Evolutionary conservation across 495 filamentous ascomycete genomes (phyloP), one percentile per base, ranked within the genome.

Genomic region (Pyronema domesticum): DNA sequence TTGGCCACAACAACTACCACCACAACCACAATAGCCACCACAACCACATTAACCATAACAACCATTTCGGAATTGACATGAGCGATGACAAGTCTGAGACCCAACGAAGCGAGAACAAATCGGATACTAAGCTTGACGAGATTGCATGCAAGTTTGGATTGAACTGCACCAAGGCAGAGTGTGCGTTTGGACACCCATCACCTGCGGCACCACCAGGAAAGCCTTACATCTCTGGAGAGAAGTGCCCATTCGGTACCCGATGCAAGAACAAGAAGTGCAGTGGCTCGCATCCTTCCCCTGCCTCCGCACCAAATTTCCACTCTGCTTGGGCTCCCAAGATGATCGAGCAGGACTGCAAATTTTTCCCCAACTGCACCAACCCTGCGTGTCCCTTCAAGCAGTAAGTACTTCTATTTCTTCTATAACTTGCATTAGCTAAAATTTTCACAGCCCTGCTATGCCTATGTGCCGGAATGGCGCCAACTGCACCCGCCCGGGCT

Each of bases 211-310:
- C 85, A 13, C 82, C 81, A n/a, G 85, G 82, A 18, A 74, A 73
- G n/a, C 67, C 65, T 11, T 93, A 95, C 66, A 70, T 87, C 52
- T 73, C 73, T 37, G 63, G 62, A 8, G 89, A 95, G 63, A 70
- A 73, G 34, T 99, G 91, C 71, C 72, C 80, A 37, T 95, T 80
- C 65, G 91, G 88, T 11, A 86, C 78, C 4, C 85, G 86, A 15
- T 99, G 91, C 77, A 91, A 88, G 67, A 99, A 95, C 71, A 73
- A 76, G 39, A 99, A 99, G 68, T 99, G 91, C 62, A 83, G 83
- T 1, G 89, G 79, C 19, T 81, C 84, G 9, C 91, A 99, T 66
- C 91, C 91, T 5, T 96, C 91, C 15, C 91, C 93, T 9, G 86
- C 89, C 8, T 74, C 81, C 56, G 37, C 50, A 13, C 48, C 56